Evolutionary conservation across 176 grass and related monocot species (phyloP).

Genomic region (Poa pratensis): DNA sequence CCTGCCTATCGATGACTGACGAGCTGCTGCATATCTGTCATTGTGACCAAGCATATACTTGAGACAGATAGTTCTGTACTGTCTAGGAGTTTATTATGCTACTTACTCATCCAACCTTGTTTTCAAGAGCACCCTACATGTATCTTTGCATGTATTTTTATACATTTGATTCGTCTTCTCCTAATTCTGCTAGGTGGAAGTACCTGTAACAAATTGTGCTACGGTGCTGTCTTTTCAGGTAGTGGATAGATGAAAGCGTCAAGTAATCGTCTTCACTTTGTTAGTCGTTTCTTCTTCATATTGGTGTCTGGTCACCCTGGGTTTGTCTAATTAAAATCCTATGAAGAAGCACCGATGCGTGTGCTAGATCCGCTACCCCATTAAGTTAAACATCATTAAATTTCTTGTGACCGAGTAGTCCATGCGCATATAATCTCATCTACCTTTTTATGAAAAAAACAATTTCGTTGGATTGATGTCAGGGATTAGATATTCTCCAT

Average conservation of each 20-base stretch:
- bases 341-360: conserved; percentile 56
- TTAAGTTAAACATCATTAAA: conserved; percentile 63
- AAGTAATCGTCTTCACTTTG: conserved; percentile 35
- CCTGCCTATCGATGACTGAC: no score
- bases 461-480: conserved; percentile 6
- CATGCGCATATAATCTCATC: not conserved
- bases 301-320: conserved; percentile 49
- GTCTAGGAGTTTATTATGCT: no score
- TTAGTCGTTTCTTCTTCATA: not conserved
- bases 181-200: not conserved
- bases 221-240: not conserved
- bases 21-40: no score
- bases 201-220: not conserved
- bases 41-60: no score
- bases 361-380: conserved; percentile 56
- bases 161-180: not conserved
- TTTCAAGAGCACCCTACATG: no score
- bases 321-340: conserved; percentile 37
- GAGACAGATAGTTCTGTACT: no score
- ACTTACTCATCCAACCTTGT: no score
- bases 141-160: no score
- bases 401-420: conserved; percentile 30
- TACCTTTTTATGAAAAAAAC: no score
- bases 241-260: conserved; percentile 54
- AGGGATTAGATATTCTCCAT: conserved; percentile 48